A percentile compares a stretch with the other conserved stretches of the same genome.
These are phyloP conservation scores for Mycena vulgaris DNA, from an alignment of 768 basidiomycete species.

Conservation along the genomic window DNA sequence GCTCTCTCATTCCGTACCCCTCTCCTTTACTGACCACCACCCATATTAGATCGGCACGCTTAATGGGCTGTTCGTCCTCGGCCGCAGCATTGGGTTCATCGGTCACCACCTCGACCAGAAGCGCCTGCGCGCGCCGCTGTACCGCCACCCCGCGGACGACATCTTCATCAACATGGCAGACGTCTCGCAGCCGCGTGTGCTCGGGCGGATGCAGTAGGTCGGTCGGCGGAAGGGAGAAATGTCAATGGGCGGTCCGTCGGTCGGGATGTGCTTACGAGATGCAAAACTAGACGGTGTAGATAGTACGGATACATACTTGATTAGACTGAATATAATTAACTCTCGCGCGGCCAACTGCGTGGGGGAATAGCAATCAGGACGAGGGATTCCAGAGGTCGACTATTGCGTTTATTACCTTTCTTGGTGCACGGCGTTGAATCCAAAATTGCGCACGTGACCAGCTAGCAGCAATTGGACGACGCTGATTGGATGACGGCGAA, in stretches of 20 bases:
- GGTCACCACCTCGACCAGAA: slow-evolving; percentile 98
- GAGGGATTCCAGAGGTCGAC: too few species aligned
- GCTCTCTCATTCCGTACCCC: slow-evolving; percentile 36
- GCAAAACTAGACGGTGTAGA: slow-evolving; percentile 17
- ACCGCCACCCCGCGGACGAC: slow-evolving; percentile 96
- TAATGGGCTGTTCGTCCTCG: slow-evolving; percentile 97
- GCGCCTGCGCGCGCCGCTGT: slow-evolving; percentile 91
- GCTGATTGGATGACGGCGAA: too few species aligned
- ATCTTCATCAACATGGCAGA: slow-evolving; percentile 97
- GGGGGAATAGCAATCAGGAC: too few species aligned
- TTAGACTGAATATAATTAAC: not conserved
- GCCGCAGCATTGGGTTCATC: slow-evolving; percentile 98
- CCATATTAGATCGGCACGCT: slow-evolving; percentile 80
- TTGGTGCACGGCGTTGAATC: too few species aligned
- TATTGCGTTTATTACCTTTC: too few species aligned
- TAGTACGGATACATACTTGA: slow-evolving; percentile 16
- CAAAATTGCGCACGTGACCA: too few species aligned
- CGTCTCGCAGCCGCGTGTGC: slow-evolving; percentile 84
- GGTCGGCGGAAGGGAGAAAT: too few species aligned
- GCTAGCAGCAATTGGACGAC: too few species aligned
- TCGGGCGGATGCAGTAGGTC: slow-evolving; percentile 65
- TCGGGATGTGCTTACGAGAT: too few species aligned
- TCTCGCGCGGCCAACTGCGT: not conserved
- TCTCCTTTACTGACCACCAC: not conserved
- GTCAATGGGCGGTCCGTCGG: too few species aligned